Evolutionary conservation across 108 stramenopile species (phyloP), one percentile per base, ranked within the genome.

Genomic region (Cyclotella choctawhatcheeana): DNA sequence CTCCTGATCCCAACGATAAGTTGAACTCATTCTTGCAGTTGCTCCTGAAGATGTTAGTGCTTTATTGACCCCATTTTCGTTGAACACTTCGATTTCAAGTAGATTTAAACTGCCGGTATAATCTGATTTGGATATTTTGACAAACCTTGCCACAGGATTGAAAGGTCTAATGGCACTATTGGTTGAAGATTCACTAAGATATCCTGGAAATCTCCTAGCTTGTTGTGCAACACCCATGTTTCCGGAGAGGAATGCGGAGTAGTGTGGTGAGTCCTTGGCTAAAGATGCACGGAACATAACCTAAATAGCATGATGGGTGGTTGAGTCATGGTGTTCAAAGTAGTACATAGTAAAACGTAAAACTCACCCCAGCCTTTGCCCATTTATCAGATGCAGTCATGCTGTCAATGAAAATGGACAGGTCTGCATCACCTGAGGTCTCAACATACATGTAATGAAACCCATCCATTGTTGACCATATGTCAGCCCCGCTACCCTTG

Each of bases 361-460:
- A 2, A 37, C 43, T 61, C 44, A 61, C 54, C 47, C 77, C 77
- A 40, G 20, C 66, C 50, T 79, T 79, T 14, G 77, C 64, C 77
- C 69, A 79, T 50, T 32, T 17, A 29, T 40, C 3, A 3, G 16
- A 13, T 44, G 30, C 47, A 8, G 64, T 29, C 21, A 79, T 48
- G 31, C 44, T 60, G 21, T 72, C 53, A 45, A 79, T 22, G 20
- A 72, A 50, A 18, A 65, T 58, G 7, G 71, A 59, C 48, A 79
- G 47, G 8, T 67, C 70, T 13, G 51, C 54, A 64, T 79, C 78
- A 1, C 78, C 78, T n/a, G 78, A 73, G 20, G 71, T 79, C 48
- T 71, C 70, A 13, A 79, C 43, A 32, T 54, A 73, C 78, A 79
- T 68, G 32, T 68, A 79, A 64, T 79, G 78, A 54, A 79, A 73